Base-by-base conservation (phyloP, 164 flowering plant genomes). In the Echeveria elegans region DNA sequence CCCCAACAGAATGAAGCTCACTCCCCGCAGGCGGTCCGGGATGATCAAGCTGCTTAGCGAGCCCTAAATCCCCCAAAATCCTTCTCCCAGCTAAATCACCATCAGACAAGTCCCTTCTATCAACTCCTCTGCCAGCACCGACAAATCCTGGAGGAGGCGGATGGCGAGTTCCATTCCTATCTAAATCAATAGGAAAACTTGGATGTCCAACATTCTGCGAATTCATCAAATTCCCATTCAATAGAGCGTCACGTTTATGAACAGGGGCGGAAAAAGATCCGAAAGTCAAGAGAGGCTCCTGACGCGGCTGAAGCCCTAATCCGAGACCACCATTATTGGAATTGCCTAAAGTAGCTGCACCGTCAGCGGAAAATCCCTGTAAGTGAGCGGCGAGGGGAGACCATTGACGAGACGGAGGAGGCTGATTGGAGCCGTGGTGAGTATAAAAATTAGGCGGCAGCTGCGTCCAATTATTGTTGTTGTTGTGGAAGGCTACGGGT, bases 21-120 rank as follows among this genome's bases (percentile, higher is more conserved):
- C 81, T 82, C 30, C 97, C 88, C 6, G 77, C 14, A 0, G 86
- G 81, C 0, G 76, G 83, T n/a, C 86, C 86, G 21, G 85, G 94
- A 23, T 32, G 81, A 71, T 85, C 92, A 76, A 84, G 77, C 85
- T 86, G 94, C 47, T 52, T 64, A 61, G 67, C 50, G 4, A 83
- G 78, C 61, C 81, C 75, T 4, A 71, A 9, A 31, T 67, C 70
- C 8, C 66, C 63, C 60, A 53, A 53, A 53, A 53, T 53, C 60
- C 60, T 26, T 6, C 31, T n/a, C 58, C 58, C 58, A 52, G 28
- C 23, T 1, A 52, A 52, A 52, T n/a, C 7, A 52, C 58, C 58
- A 0, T 47, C 60, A 53, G 60, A 26, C 60, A 21, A 26, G 10
- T 6, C 24, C 5, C 28, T n/a, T n/a, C n/a, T n/a, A n/a, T 8